Base-by-base conservation (phyloP, 169 alveolate genomes). In the Theileria parva region DNA sequence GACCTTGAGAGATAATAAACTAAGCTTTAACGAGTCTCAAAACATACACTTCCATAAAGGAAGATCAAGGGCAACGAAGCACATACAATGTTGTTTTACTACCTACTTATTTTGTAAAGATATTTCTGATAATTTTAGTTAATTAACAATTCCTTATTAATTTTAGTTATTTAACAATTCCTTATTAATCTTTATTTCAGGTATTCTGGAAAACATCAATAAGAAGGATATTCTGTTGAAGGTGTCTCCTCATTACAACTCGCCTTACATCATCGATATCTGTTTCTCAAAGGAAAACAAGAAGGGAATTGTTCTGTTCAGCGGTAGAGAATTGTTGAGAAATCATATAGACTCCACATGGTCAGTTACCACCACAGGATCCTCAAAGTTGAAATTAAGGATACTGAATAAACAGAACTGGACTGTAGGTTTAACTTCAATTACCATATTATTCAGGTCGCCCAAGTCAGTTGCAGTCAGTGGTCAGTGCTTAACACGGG, bases 11-110 rank as follows among this genome's bases (percentile, higher is more conserved):
- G 87, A 80, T 61, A 78, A 80, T 61, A 25, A 48, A 25, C 72
- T 80, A 55, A 80, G 77, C 51, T 80, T 80, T 34, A 59, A 79
- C 3, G 80, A 80, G 66, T 80, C 80, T 60, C 87, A 80, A 79
- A 79, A 80, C 50, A 77, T 77, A n/a, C 87, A 80, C 37, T 80
- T 80, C 63, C 87, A 80, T 77, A 80, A 80, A 84, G 88, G 88
- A 19, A 21, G 88, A 11, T 50, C 75, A 77, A 28, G 88, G 2
- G 88, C 88, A 19, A 80, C 87, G 37, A 80, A 69, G 63, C 87
- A 80, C 77, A 80, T 80, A 9, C 63, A 78, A 39, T 73, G 80
- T 79, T 66, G 25, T 19, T 1, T 13, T 13, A 44, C 3, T 44
- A 44, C 12, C 15, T 44, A 44, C 48, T 27, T 17, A 44, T 17